These are phyloP conservation scores for Eutrema yunnanense DNA, from an alignment of 345 rosid species.

Conservation along the genomic window DNA sequence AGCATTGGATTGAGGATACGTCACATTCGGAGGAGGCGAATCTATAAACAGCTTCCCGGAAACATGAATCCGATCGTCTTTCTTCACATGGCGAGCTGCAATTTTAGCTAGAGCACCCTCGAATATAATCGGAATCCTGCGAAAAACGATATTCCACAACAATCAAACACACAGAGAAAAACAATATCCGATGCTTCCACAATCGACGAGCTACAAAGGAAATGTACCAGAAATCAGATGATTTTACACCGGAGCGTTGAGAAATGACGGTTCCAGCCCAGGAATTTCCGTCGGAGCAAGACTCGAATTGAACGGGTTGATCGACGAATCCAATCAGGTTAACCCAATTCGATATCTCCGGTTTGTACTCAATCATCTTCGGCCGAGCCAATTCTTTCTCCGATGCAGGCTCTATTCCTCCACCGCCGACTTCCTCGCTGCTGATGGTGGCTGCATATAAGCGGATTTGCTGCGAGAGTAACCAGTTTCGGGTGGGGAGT, in stretches of 20 bases:
- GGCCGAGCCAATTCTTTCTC: slow-evolving; percentile 38
- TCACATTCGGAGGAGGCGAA: slow-evolving; percentile 37
- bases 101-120: slow-evolving; percentile 71
- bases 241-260: slow-evolving; percentile 28
- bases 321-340: slow-evolving; percentile 42
- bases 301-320: slow-evolving; percentile 37
- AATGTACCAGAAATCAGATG: slow-evolving; percentile 32
- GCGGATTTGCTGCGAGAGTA: slow-evolving; percentile 13
- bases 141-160: background rate
- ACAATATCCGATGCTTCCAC: background rate
- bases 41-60: slow-evolving; percentile 51
- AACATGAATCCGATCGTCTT: slow-evolving; percentile 51
- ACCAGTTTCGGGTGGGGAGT: slow-evolving; percentile 12
- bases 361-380: slow-evolving; percentile 40
- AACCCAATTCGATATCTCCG: slow-evolving; percentile 48
- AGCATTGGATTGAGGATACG: slow-evolving; percentile 34
- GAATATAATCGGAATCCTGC: slow-evolving; percentile 70
- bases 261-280: slow-evolving; percentile 63
- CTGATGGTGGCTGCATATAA: background rate
- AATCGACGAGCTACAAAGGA: background rate
- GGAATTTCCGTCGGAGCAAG: slow-evolving; percentile 42
- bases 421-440: background rate
- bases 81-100: slow-evolving; percentile 57
- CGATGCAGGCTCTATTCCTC: background rate
- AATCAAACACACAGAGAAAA: background rate